These are phyloP conservation scores for Massariosphaeria phaeospora DNA, from an alignment of 495 filamentous ascomycete species.

Conservation along the genomic window DNA sequence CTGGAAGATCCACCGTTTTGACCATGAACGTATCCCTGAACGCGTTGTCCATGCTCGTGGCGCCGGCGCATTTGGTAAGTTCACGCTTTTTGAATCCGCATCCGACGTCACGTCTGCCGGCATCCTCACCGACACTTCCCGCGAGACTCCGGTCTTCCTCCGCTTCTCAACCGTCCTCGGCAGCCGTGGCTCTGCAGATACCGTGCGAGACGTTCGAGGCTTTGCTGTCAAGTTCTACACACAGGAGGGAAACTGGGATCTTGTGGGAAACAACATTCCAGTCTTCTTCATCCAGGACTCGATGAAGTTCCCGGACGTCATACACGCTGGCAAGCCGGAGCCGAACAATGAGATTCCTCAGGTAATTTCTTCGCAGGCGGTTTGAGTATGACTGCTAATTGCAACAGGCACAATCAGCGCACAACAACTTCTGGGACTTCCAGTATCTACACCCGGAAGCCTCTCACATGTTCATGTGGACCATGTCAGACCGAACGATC, in stretches of 20 bases:
- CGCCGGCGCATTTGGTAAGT: conserved; percentile 76
- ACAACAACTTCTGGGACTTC: conserved; percentile 63
- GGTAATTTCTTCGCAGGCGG: neutral
- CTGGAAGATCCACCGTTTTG: conserved; percentile 67
- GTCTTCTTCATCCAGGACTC: conserved; percentile 68
- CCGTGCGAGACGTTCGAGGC: conserved; percentile 74
- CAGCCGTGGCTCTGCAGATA: conserved; percentile 70
- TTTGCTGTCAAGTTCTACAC: conserved; percentile 84
- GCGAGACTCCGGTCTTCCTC: conserved; percentile 72
- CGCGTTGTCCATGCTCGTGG: conserved; percentile 87
- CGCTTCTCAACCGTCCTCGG: conserved; percentile 83
- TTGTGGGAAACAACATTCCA: conserved; percentile 63
- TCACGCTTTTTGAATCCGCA: conserved; percentile 66
- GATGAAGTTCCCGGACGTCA: conserved; percentile 67
- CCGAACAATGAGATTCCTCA: conserved; percentile 68
- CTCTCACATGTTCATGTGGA: conserved; percentile 82
- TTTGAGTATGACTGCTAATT: conserved; percentile 37
- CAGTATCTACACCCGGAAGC: conserved; percentile 59
- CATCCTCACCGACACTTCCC: conserved; percentile 72
- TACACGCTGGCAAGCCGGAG: conserved; percentile 77
- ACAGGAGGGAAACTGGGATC: conserved; percentile 74
- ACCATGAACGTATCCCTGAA: conserved; percentile 85
- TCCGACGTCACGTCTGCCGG: conserved; percentile 65
- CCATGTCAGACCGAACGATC: conserved; percentile 73
- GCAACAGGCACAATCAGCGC: conserved; percentile 53